Percentiles rank a stretch among this genome's conserved stretches.
phyloP scores from a whole-genome alignment of 1,139 yeast genomes.

The Diutina sp. region DNA sequence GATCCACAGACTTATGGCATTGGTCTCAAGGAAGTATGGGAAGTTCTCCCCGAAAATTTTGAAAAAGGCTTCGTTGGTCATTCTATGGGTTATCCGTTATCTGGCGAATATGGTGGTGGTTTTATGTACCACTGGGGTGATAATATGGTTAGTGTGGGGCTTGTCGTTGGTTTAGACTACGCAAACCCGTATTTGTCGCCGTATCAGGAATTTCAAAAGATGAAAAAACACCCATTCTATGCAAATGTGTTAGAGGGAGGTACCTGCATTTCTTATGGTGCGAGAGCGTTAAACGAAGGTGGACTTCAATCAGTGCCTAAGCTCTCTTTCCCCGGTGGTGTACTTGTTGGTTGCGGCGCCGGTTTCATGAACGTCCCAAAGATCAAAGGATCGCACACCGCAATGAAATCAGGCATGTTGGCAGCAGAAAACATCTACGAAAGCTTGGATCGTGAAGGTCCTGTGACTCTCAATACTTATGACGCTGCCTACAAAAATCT shows the following conservation, averaged over 20 bases:
- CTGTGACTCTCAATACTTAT: conserved; percentile 43
- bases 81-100: conserved; percentile 80
- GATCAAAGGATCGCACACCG: conserved; percentile 96
- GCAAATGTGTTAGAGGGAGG: conserved; percentile 73
- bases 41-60: conserved; percentile 77
- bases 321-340: conserved; percentile 89
- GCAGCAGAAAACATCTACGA: conserved; percentile 82
- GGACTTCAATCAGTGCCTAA: conserved; percentile 88
- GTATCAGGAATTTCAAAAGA: conserved; percentile 85
- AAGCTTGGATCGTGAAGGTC: conserved; percentile 24
- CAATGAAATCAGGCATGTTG: conserved; percentile 86
- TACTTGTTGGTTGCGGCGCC: conserved; percentile 87
- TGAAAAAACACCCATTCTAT: conserved; percentile 87
- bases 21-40: conserved; percentile 96
- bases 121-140: conserved; percentile 96
- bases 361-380: conserved; percentile 96
- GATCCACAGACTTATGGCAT: conserved; percentile 88
- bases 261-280: conserved; percentile 85
- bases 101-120: conserved; percentile 74
- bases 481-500: conserved; percentile 56
- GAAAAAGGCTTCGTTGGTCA: conserved; percentile 77
- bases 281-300: conserved; percentile 93
- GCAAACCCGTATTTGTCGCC: conserved; percentile 91
- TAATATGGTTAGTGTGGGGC: conserved; percentile 77
- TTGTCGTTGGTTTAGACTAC: conserved; percentile 88